Conservation (phyloP, 345 rosid species). For the Noccaea bulbosa region DNA sequence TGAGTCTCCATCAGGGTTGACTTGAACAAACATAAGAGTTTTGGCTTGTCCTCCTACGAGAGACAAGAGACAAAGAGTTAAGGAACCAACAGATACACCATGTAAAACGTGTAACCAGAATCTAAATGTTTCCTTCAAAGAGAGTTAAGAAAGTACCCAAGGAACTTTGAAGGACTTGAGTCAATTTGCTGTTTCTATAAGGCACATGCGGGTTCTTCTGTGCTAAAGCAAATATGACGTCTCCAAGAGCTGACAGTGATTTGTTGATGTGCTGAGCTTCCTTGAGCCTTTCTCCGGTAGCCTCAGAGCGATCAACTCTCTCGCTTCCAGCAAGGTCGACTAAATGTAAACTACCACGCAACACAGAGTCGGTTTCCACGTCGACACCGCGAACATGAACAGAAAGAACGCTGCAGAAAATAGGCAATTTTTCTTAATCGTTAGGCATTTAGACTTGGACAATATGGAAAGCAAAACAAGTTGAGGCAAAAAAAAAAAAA, state of each 20-base stretch:
- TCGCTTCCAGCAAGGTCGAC: slow-evolving; percentile 99
- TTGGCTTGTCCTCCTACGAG: slow-evolving; percentile 93
- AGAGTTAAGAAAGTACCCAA: slow-evolving; percentile 56
- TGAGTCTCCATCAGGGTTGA: slow-evolving; percentile 90
- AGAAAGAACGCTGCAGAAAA: slow-evolving; percentile 78
- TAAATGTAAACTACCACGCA: slow-evolving; percentile 85
- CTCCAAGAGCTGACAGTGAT: slow-evolving; percentile 94
- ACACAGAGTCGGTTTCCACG: slow-evolving; percentile 63
- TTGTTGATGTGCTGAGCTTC: slow-evolving; percentile 98
- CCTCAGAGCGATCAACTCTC: slow-evolving; percentile 97
- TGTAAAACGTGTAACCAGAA: slow-evolving; percentile 1
- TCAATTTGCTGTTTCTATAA: slow-evolving; percentile 92
- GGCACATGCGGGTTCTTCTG: slow-evolving; percentile 91
- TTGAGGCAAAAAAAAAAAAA: background rate
- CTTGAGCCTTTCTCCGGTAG: slow-evolving; percentile 89
- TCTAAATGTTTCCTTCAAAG: slow-evolving; percentile 6
- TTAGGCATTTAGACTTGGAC: background rate
- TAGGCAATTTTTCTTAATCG: slow-evolving; percentile 14
- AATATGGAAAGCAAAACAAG: slow-evolving; percentile 13
- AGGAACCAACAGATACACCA: slow-evolving; percentile 1
- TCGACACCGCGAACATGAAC: slow-evolving; percentile 89
- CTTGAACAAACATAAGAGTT: slow-evolving; percentile 97
- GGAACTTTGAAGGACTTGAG: slow-evolving; percentile 98
- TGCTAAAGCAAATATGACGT: slow-evolving; percentile 88
- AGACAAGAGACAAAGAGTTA: slow-evolving; percentile 9